These are phyloP conservation scores for Bipolaris bicolor DNA, from an alignment of 2,329 filamentous ascomycete species.

Conservation along the genomic window DNA sequence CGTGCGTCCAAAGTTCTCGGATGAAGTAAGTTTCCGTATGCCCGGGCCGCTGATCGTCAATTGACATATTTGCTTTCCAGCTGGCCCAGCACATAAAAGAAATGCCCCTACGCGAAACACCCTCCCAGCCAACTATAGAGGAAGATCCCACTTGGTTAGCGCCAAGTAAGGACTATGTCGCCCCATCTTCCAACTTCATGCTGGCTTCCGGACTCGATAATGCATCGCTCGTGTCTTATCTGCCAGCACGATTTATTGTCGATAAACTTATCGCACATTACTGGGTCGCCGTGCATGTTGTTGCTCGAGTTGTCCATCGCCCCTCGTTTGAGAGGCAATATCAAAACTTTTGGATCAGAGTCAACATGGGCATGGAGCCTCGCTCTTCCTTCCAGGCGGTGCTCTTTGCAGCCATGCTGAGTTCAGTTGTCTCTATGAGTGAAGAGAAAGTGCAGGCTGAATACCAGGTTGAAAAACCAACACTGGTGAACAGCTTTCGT, in stretches of 20 bases:
- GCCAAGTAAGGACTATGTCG: slow-evolving; percentile 70
- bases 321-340: slow-evolving; percentile 72
- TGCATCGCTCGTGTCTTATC: slow-evolving; percentile 61
- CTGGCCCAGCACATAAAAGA: slow-evolving; percentile 41
- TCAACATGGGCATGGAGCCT: slow-evolving; percentile 66
- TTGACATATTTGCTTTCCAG: slow-evolving; percentile 21
- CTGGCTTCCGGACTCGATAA: slow-evolving; percentile 61
- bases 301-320: slow-evolving; percentile 71
- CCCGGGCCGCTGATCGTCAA: neutral
- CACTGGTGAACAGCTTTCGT: slow-evolving; percentile 61
- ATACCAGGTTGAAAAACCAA: slow-evolving; percentile 63
- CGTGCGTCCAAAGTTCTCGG: slow-evolving; percentile 70
- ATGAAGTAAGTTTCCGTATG: slow-evolving; percentile 62
- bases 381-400: slow-evolving; percentile 69
- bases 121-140: slow-evolving; percentile 14
- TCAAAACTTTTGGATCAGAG: slow-evolving; percentile 67
- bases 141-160: slow-evolving; percentile 59
- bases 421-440: slow-evolving; percentile 69
- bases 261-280: slow-evolving; percentile 71
- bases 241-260: slow-evolving; percentile 64
- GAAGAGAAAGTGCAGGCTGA: slow-evolving; percentile 59
- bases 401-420: slow-evolving; percentile 72
- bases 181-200: slow-evolving; percentile 70
- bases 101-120: slow-evolving; percentile 27
- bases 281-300: slow-evolving; percentile 69